These are phyloP conservation scores for Corynascus novoguineensis DNA, from an alignment of 495 filamentous ascomycete species.

Conservation along the genomic window DNA sequence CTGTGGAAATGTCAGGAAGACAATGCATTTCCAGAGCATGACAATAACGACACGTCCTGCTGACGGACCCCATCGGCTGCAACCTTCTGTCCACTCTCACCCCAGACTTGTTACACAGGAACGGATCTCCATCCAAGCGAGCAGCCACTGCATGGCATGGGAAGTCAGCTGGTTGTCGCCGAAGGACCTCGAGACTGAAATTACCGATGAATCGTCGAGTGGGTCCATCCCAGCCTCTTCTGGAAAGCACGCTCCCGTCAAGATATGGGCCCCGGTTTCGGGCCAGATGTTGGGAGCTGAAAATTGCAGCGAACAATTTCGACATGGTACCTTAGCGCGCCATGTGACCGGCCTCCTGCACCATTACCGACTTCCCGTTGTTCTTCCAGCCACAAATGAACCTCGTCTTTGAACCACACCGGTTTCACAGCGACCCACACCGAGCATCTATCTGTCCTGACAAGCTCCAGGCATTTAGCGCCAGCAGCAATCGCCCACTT, in stretches of 20 bases:
- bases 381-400: background rate
- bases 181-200: background rate
- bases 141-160: background rate
- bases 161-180: background rate
- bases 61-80: background rate
- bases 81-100: too few species aligned
- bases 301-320: background rate
- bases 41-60: background rate
- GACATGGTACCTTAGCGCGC: background rate
- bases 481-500: background rate
- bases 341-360: conserved; percentile 2
- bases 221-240: conserved; percentile 1
- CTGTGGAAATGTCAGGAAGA: too few species aligned
- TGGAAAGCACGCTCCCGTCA: background rate
- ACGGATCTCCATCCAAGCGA: too few species aligned
- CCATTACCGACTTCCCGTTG: too few species aligned
- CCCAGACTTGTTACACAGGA: too few species aligned
- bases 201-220: background rate
- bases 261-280: background rate
- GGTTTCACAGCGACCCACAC: background rate
- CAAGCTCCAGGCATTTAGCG: background rate
- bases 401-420: background rate
- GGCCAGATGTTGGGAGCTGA: too few species aligned
- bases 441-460: too few species aligned
- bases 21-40: background rate